These are phyloP conservation scores for Myotisia sp. DNA, from an alignment of 2,329 filamentous ascomycete species.

Conservation along the genomic window DNA sequence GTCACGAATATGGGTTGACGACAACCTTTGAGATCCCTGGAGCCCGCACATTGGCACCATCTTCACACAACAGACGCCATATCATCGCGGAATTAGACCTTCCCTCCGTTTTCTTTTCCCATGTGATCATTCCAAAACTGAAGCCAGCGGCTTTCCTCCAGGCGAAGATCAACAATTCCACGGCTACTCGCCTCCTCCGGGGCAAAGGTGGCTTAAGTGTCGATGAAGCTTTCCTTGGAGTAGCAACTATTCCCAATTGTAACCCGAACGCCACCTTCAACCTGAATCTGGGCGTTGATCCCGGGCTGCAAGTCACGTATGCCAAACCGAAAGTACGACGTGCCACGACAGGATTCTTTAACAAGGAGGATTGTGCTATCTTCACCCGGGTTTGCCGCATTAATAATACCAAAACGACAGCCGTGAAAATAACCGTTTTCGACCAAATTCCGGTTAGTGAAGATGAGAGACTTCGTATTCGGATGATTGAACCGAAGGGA, in stretches of 20 bases:
- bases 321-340: constrained; percentile 18
- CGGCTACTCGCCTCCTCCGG: constrained; percentile 18
- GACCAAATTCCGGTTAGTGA: constrained; percentile 23
- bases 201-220: constrained; percentile 18
- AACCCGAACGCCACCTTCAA: constrained; percentile 18
- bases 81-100: constrained; percentile 26
- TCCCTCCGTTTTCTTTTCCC: constrained; percentile 21
- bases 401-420: constrained; percentile 19
- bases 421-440: constrained; percentile 18
- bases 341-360: constrained; percentile 18
- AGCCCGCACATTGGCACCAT: constrained; percentile 24
- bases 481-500: constrained; percentile 18
- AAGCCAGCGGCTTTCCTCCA: constrained; percentile 28
- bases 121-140: constrained; percentile 28
- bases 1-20: constrained; percentile 29
- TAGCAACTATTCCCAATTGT: constrained; percentile 15
- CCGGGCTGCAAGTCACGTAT: constrained; percentile 20
- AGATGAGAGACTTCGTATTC: constrained; percentile 19
- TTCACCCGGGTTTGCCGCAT: constrained; percentile 21
- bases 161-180: constrained; percentile 27
- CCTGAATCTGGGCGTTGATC: constrained; percentile 23
- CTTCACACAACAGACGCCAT: constrained; percentile 22
- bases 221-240: constrained; percentile 21
- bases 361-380: constrained; percentile 19
- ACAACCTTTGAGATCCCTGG: constrained; percentile 29